These are phyloP conservation scores for Yamadazyma endophytica DNA, from an alignment of 805 yeast genomes.

Conservation along the genomic window DNA sequence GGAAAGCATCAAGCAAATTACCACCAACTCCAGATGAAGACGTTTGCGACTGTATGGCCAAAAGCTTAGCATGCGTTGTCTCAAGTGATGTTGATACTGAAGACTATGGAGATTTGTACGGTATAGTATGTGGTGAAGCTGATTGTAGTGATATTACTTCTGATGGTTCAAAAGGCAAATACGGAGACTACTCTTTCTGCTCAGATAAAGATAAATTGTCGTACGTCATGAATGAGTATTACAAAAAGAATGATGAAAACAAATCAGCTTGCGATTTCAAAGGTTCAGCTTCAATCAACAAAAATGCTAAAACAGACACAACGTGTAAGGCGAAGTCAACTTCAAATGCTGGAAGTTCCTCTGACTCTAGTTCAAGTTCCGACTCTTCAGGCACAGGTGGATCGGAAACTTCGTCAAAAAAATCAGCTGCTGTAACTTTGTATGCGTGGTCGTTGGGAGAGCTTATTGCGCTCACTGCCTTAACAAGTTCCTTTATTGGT, in stretches of 20 bases:
- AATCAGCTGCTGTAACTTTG: constrained; percentile 15
- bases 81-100: constrained; percentile 46
- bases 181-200: constrained; percentile 76
- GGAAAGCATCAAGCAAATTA: constrained; percentile 64
- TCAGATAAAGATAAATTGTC: constrained; percentile 60
- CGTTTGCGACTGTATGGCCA: constrained; percentile 61
- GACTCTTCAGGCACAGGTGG: constrained; percentile 19
- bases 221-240: constrained; percentile 62
- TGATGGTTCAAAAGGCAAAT: constrained; percentile 61
- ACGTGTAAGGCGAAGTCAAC: constrained; percentile 23
- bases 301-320: constrained; percentile 22
- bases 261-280: constrained; percentile 61
- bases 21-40: constrained; percentile 76
- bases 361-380: constrained; percentile 17
- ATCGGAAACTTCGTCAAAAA: constrained; percentile 17
- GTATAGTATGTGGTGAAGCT: constrained; percentile 50
- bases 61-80: constrained; percentile 58
- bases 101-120: constrained; percentile 59
- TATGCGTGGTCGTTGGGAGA: constrained; percentile 26
- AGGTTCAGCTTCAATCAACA: constrained; percentile 56
- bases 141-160: constrained; percentile 59
- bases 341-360: constrained; percentile 18
- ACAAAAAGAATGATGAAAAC: constrained; percentile 39
- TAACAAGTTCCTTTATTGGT: constrained; percentile 38
- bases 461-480: constrained; percentile 27